A percentile compares a stretch with the other conserved stretches of the same genome.
These are phyloP conservation scores for Ceratocystis variospora DNA, from an alignment of 2,329 filamentous ascomycete genomes.

Conservation along the genomic window DNA sequence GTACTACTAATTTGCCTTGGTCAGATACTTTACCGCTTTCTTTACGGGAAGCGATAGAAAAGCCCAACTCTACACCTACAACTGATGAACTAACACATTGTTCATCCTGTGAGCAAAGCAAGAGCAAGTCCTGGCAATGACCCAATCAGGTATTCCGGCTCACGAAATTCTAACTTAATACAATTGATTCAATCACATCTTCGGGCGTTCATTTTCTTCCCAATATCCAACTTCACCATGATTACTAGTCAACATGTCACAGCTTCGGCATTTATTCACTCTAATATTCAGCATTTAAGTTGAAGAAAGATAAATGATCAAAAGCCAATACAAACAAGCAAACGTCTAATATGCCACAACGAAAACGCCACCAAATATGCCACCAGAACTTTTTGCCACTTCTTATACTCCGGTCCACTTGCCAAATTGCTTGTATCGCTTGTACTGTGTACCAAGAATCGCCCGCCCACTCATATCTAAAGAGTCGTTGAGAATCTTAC, in stretches of 20 bases:
- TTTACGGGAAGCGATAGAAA: not conserved
- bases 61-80: not conserved
- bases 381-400: not conserved
- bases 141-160: too few relatives aligned
- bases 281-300: too few relatives aligned
- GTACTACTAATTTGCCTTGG: not conserved
- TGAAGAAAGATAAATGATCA: not conserved
- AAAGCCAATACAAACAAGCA: not conserved
- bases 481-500: slow-evolving; percentile 44
- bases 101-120: not conserved
- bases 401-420: slow-evolving; percentile 47
- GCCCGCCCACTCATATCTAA: slow-evolving; percentile 46
- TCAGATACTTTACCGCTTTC: not conserved
- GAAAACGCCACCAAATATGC: not conserved
- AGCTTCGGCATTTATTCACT: too few relatives aligned
- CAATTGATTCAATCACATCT: too few relatives aligned
- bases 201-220: too few relatives aligned
- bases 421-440: slow-evolving; percentile 47
- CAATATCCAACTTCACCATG: too few relatives aligned
- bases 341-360: slow-evolving; percentile 6
- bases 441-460: slow-evolving; percentile 45
- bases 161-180: too few relatives aligned
- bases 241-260: too few relatives aligned
- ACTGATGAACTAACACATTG: not conserved
- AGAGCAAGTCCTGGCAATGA: not conserved